Conservation (phyloP, 371 early-diverging fungal species). For the Mucor plumbeus region DNA sequence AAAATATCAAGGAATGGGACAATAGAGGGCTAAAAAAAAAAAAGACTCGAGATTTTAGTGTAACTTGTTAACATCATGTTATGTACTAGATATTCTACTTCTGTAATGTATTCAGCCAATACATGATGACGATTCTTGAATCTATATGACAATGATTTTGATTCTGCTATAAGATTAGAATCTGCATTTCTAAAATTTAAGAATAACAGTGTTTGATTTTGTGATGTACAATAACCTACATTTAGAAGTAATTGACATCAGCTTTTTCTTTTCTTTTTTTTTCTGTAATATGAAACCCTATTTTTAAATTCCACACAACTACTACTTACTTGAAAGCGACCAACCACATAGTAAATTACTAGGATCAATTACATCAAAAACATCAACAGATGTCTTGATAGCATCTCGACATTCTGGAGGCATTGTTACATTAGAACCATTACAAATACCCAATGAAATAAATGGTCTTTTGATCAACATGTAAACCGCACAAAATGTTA, state of each 20-base stretch:
- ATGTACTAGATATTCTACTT: slow-evolving; percentile 28
- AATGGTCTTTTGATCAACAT: slow-evolving; percentile 34
- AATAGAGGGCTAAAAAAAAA: slow-evolving; percentile 27
- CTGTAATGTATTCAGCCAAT: slow-evolving; percentile 32
- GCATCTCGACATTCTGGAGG: slow-evolving; percentile 29
- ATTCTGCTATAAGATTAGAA: slow-evolving; percentile 20
- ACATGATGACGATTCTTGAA: slow-evolving; percentile 22
- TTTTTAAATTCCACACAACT: neutral
- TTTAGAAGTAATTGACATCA: neutral
- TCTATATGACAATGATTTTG: slow-evolving; percentile 19
- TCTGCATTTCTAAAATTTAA: slow-evolving; percentile 29
- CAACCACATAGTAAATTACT: slow-evolving; percentile 33
- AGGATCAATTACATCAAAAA: slow-evolving; percentile 28
- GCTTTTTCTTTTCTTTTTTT: neutral
- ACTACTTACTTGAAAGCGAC: slow-evolving; percentile 41
- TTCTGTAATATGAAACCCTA: neutral
- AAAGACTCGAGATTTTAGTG: neutral
- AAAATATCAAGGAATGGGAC: slow-evolving; percentile 33
- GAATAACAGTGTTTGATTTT: slow-evolving; percentile 31
- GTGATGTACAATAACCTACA: slow-evolving; percentile 33
- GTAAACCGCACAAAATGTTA: slow-evolving; percentile 31
- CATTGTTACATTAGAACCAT: slow-evolving; percentile 17
- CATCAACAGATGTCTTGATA: slow-evolving; percentile 20
- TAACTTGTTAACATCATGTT: neutral
- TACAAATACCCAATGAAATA: slow-evolving; percentile 22